A percentile compares a stretch with the other conserved stretches of the same genome.
phyloP scores from a whole-genome alignment of 2,329 filamentous ascomycete genomes.

The Pseudogymnoascus sp. region DNA sequence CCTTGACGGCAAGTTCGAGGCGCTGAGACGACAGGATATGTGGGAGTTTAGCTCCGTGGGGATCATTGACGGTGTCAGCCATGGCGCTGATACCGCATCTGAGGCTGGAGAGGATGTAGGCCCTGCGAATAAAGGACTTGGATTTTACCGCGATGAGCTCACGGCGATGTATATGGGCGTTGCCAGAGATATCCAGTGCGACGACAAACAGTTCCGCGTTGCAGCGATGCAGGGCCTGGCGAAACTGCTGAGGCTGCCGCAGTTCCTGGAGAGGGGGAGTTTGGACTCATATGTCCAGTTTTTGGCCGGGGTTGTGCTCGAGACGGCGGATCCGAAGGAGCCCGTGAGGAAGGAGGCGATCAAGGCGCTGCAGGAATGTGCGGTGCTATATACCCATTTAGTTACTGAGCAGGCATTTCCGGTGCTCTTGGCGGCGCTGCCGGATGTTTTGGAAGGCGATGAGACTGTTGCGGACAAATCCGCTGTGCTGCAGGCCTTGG shows the following conservation, averaged over 20 bases:
- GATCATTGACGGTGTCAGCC: background rate
- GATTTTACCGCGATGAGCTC: background rate
- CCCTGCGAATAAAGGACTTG: background rate
- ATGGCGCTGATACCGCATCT: background rate
- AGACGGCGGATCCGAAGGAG: background rate
- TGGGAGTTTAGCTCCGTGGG: background rate
- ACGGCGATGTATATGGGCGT: background rate
- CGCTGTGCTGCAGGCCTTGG: background rate
- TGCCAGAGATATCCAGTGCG: background rate
- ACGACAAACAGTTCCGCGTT: slow-evolving; percentile 11
- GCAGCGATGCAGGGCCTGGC: slow-evolving; percentile 21
- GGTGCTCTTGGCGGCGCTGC: slow-evolving; percentile 20
- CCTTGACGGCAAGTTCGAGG: slow-evolving; percentile 15
- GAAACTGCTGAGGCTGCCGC: slow-evolving; percentile 19
- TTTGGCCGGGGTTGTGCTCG: slow-evolving; percentile 18
- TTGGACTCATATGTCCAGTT: slow-evolving; percentile 11
- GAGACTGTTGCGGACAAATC: slow-evolving; percentile 10
- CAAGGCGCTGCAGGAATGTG: slow-evolving; percentile 19
- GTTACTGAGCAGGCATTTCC: slow-evolving; percentile 21
- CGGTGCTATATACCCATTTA: slow-evolving; percentile 16
- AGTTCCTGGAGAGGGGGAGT: background rate
- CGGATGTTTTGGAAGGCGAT: slow-evolving; percentile 12
- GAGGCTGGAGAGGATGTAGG: background rate
- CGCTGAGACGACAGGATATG: background rate
- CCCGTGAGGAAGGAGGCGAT: slow-evolving; percentile 18